Evolutionary conservation across 1,139 yeast genomes (phyloP), one percentile per base, ranked within the genome.

Genomic region (Kodamaea sp.): DNA sequence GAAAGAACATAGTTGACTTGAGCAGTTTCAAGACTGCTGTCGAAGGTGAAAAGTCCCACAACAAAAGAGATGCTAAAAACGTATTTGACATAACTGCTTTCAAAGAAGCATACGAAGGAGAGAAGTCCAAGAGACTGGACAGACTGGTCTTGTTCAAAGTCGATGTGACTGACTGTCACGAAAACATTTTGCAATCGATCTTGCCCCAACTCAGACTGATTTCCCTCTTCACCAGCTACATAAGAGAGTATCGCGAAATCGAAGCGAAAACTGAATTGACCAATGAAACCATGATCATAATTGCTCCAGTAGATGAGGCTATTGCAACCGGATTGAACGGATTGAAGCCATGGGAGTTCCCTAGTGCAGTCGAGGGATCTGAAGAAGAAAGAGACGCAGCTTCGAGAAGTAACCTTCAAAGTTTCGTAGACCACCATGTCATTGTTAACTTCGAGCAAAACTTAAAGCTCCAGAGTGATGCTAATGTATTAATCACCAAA

Each of bases 311-410:
- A 2, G 75, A 83, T 50, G 55, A 57, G 14, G 85, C 85, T 4
- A 61, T 83, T 18, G 59, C 51, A 22, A 41, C 39, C 21, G 56
- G 59, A 54, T 44, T 57, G 47, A 22, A 51, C 59, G 56, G 53
- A 39, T 30, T 57, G 41, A 82, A 82, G 50, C 89, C 89, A 22
- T 82, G 89, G 89, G 79, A 80, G 49, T 82, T 79, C 53, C 89
- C 90, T 1, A 55, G 50, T 7, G 41, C 61, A 2, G 58, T 78
- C 12, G 64, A 61, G 5, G 45, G 42, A 13, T 53, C 47, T 10
- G 65, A 53, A 11, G 61, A 65, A 40, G 66, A 64, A 24, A 60
- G 65, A 13, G 81, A 76, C 30, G 51, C 57, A 22, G 62, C 70
- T 0, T 66, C 75, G 5, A 53, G 58, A 10, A 47, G 60, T 4